Percentiles rank a stretch among this genome's conserved stretches.
These are phyloP conservation scores for Meyerozyma sp. DNA, from an alignment of 1,139 yeast genomes.

Conservation along the genomic window DNA sequence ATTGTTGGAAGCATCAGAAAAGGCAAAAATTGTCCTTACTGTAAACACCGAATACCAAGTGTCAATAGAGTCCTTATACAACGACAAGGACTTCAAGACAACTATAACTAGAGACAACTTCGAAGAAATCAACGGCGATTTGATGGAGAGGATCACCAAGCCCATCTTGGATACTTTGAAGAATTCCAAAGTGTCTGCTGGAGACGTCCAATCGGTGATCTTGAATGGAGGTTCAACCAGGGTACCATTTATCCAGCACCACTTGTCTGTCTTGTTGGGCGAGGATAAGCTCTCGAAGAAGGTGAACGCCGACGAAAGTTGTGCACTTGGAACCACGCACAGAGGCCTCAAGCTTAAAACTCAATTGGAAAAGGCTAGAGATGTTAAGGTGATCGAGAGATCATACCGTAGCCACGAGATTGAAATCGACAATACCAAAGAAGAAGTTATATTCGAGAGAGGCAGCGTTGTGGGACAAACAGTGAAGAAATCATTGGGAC, in stretches of 20 bases:
- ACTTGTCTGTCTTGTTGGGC: constrained; percentile 48
- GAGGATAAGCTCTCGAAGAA: constrained; percentile 70
- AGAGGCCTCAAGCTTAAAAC: constrained; percentile 60
- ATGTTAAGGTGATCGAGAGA: constrained; percentile 57
- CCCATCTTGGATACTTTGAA: constrained; percentile 57
- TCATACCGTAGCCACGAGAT: constrained; percentile 39
- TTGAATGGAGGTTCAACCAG: constrained; percentile 91
- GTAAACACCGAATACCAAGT: constrained; percentile 77
- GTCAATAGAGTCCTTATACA: constrained; percentile 62
- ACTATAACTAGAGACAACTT: constrained; percentile 70
- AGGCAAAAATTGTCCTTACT: constrained; percentile 78
- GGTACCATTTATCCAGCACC: constrained; percentile 77
- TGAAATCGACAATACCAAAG: constrained; percentile 25
- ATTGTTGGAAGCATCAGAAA: constrained; percentile 78
- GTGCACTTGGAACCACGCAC: constrained; percentile 82
- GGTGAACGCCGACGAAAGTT: constrained; percentile 94
- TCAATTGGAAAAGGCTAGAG: constrained; percentile 51
- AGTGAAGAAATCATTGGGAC: constrained; percentile 29
- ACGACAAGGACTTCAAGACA: constrained; percentile 69
- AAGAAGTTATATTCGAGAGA: constrained; percentile 34
- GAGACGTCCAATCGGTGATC: constrained; percentile 60
- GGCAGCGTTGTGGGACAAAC: constrained; percentile 31
- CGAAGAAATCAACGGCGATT: constrained; percentile 51
- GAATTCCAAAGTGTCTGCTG: constrained; percentile 17
- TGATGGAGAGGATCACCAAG: constrained; percentile 37